Evolutionary conservation across 108 stramenopile genomes (phyloP).

Genomic region (Cyclotella distinguenda): DNA sequence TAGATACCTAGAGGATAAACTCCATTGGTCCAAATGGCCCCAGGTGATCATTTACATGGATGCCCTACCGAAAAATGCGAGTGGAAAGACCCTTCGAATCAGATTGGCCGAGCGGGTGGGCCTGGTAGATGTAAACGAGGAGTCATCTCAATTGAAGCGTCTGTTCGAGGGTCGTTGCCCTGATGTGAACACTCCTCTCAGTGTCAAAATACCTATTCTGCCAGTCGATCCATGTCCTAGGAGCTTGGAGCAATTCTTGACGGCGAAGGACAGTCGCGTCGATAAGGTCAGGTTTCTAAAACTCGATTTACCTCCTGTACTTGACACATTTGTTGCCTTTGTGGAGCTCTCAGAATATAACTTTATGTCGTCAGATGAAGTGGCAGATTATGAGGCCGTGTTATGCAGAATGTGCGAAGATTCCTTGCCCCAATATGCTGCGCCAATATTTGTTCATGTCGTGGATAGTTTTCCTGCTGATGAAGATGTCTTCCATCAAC

Average conservation of each 20-base stretch:
- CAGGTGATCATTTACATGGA: constrained; percentile 65
- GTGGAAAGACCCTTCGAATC: constrained; percentile 60
- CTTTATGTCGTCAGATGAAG: not conserved
- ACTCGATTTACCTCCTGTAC: not conserved
- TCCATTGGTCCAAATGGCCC: constrained; percentile 60
- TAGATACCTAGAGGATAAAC: constrained; percentile 43
- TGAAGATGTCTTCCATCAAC: not conserved
- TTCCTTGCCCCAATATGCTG: not conserved
- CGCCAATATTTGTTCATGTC: not conserved
- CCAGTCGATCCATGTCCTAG: constrained; percentile 27
- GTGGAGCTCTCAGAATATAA: not conserved
- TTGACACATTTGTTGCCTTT: constrained; percentile 2
- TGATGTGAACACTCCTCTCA: constrained; percentile 49
- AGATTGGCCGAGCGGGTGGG: constrained; percentile 53
- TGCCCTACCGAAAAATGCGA: constrained; percentile 59
- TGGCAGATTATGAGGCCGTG: no score
- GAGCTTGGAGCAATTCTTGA: constrained; percentile 33
- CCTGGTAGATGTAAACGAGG: constrained; percentile 52
- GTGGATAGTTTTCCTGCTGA: not conserved
- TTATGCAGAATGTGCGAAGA: not conserved
- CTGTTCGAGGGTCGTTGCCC: constrained; percentile 64
- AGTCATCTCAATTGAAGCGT: constrained; percentile 47
- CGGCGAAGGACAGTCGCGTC: not conserved
- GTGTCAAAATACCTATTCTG: constrained; percentile 45
- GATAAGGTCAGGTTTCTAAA: not conserved